Conservation (phyloP, 805 yeast species). For the Barnettozyma wickerhamii region DNA sequence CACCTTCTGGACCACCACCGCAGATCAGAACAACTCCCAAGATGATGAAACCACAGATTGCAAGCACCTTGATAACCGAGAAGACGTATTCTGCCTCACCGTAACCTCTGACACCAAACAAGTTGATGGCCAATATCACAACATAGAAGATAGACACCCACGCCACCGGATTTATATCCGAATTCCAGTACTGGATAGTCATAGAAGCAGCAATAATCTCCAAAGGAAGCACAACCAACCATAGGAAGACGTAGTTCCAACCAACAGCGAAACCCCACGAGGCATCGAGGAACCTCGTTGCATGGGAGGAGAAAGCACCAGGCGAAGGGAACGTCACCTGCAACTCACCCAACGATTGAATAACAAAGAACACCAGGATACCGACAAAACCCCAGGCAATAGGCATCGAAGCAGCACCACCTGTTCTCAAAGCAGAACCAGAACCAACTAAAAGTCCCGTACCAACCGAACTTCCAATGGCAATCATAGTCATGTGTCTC, state of each 20-base stretch:
- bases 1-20: conserved; percentile 45
- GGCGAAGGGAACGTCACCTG: conserved; percentile 59
- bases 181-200: conserved; percentile 48
- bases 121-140: conserved; percentile 42
- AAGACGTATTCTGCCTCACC: conserved; percentile 52
- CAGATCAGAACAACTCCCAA: conserved; percentile 45
- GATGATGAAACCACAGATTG: conserved; percentile 51
- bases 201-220: conserved; percentile 52
- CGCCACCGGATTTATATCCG: conserved; percentile 41
- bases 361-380: conserved; percentile 51
- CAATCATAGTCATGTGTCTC: conserved; percentile 63
- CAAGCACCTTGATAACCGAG: conserved; percentile 43
- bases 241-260: conserved; percentile 50
- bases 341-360: conserved; percentile 59
- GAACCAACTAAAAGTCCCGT: conserved; percentile 68
- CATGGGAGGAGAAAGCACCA: conserved; percentile 62
- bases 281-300: conserved; percentile 54
- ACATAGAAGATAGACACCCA: conserved; percentile 49
- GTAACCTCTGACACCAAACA: conserved; percentile 52
- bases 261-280: conserved; percentile 63
- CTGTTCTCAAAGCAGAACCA: conserved; percentile 51
- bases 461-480: conserved; percentile 66
- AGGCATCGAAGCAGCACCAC: conserved; percentile 63
- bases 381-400: conserved; percentile 54
- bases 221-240: conserved; percentile 47